Base-by-base conservation (phyloP, 768 basidiomycete genomes). In the Strobilomyces dryophilus region DNA sequence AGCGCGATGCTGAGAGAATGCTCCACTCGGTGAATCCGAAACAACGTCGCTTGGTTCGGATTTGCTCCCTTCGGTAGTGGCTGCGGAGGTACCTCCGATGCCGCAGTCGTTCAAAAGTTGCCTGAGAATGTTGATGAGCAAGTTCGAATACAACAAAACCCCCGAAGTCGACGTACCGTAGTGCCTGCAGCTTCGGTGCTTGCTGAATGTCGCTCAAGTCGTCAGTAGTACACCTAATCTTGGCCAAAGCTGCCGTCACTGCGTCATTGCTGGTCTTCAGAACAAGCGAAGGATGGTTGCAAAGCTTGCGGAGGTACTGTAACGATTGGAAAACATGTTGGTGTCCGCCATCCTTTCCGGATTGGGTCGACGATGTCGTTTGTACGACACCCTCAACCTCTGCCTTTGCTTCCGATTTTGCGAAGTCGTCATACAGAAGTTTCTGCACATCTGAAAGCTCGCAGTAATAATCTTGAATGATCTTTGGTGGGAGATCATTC, bases 381-480 rank as follows among this genome's bases (percentile, higher is more conserved):
- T 81, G 77, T 20, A 94, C 77, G 14, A 78, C 83, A 53, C 83
- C 82, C 52, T 89, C 83, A 0, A 78, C 87, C 39, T 81, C 77
- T 35, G 74, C 62, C 54, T 76, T 79, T 29, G 87, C 90, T 53
- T 83, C 82, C 6, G 93, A 92, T 63, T 81, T 83, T 2, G 88
- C 83, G 66, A 95, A 98, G 63, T 95, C 89, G 65, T 98, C 97
- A 66, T 98, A 99, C 17, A 99, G 80, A 55, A 83, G 77, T 68
- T 93, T 94, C 73, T 99, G 97, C 18, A 98, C 72, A 0, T 93
- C 90, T 0, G 95, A 98, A 4, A 99, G 79, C 66, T 98, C 95
- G 76, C 95, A 98, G 65, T 98, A 95, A 68, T 98, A 98, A 68
- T 99, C 97, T 70, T 99, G 97, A 52, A 99, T 98, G 69, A 99